phyloP scores from a whole-genome alignment of 441 rosid species.

The Geranium incanum region DNA sequence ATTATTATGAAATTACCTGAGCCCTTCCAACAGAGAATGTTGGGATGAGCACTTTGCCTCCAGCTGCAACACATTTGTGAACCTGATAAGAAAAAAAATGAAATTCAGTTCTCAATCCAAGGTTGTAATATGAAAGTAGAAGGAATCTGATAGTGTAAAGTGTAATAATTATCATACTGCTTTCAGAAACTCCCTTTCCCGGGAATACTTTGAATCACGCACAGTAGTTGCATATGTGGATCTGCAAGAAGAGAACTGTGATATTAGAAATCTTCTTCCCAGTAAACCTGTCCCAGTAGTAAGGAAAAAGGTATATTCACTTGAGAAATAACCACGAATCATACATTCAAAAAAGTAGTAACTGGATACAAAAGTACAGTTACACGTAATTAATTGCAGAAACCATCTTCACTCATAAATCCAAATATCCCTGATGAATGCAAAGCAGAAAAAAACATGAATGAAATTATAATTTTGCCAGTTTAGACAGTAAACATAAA shows the following conservation, averaged over 20 bases:
- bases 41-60: slow-evolving; percentile 95
- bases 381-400: neutral
- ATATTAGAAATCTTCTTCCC: neutral
- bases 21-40: slow-evolving; percentile 98
- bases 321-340: neutral
- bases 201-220: slow-evolving; percentile 82
- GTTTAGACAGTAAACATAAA: neutral
- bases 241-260: slow-evolving; percentile 32
- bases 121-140: neutral
- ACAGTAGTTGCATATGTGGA: slow-evolving; percentile 90
- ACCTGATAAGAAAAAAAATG: slow-evolving; percentile 36
- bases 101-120: neutral
- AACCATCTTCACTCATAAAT: neutral
- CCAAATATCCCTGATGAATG: neutral
- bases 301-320: neutral
- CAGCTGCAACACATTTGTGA: slow-evolving; percentile 82
- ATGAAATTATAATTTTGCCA: neutral
- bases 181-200: slow-evolving; percentile 87
- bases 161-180: slow-evolving; percentile 52
- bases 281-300: neutral
- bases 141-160: slow-evolving; percentile 11
- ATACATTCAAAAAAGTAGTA: neutral
- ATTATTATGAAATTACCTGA: slow-evolving; percentile 44
- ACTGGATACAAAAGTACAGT: neutral
- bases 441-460: neutral